Evolutionary conservation across 257 asterid genomes (phyloP).

Genomic region (Thymus mandschuricus): DNA sequence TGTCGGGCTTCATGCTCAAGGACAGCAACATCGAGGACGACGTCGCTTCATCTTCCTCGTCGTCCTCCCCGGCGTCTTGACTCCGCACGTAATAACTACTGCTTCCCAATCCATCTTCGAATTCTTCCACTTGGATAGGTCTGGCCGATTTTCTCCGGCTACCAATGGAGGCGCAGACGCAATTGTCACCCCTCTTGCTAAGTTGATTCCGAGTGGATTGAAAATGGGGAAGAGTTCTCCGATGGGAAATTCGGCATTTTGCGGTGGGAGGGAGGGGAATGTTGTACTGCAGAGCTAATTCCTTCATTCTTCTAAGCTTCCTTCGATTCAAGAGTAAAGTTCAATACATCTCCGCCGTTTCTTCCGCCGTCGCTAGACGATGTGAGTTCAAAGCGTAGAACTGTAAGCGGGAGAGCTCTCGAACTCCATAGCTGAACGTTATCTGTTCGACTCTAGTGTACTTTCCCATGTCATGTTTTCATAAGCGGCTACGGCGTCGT

Average conservation of each 20-base stretch:
- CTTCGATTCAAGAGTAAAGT: background rate
- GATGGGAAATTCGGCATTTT: conserved; percentile 24
- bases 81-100: conserved; percentile 31
- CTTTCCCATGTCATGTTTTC: background rate
- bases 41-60: conserved; percentile 38
- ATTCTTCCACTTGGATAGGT: conserved; percentile 21
- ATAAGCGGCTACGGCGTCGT: conserved; percentile 33
- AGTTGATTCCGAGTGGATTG: conserved; percentile 14
- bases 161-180: conserved; percentile 13
- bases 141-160: conserved; percentile 15
- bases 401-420: background rate
- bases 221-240: conserved; percentile 26
- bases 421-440: conserved; percentile 39
- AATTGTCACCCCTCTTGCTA: background rate
- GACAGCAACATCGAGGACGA: conserved; percentile 58
- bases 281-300: conserved; percentile 40
- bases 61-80: conserved; percentile 35
- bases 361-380: conserved; percentile 19
- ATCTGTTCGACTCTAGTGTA: conserved; percentile 27
- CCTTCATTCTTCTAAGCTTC: conserved; percentile 44
- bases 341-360: conserved; percentile 27
- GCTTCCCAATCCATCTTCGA: conserved; percentile 34
- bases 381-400: background rate
- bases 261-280: conserved; percentile 40
- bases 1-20: conserved; percentile 79